Percentiles rank a stretch among this genome's conserved stretches.
Conservation (phyloP, 805 yeast genomes). For the Yueomyces sp. region DNA sequence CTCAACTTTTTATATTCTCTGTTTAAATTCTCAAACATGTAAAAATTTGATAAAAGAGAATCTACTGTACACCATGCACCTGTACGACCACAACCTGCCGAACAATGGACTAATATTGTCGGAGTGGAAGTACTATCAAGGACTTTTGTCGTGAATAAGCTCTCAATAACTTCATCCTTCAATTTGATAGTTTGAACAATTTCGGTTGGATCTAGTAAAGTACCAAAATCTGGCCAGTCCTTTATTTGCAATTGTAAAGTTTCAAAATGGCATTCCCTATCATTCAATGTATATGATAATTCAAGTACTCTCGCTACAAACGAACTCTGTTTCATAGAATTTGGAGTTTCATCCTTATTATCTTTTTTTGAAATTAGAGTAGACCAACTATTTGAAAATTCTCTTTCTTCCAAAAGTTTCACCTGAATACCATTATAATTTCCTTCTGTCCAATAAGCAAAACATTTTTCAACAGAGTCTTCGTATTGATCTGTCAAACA, state of each 20-base stretch:
- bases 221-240: constrained; percentile 78
- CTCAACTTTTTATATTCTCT: constrained; percentile 4
- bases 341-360: constrained; percentile 3
- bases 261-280: constrained; percentile 24
- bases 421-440: constrained; percentile 26
- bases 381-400: constrained; percentile 7
- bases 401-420: constrained; percentile 13
- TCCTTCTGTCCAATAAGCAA: constrained; percentile 66
- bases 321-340: background rate
- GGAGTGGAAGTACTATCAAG: constrained; percentile 20
- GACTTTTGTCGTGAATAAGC: constrained; percentile 6
- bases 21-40: constrained; percentile 11
- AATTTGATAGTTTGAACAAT: constrained; percentile 40
- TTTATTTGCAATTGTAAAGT: constrained; percentile 64
- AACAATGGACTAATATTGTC: constrained; percentile 73
- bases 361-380: constrained; percentile 13
- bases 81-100: constrained; percentile 95
- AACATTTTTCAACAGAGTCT: constrained; percentile 69
- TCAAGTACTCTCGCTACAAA: constrained; percentile 26
- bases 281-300: constrained; percentile 22
- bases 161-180: constrained; percentile 29
- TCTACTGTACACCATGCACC: constrained; percentile 78
- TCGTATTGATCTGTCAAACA: constrained; percentile 69
- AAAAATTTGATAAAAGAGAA: constrained; percentile 32
- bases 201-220: constrained; percentile 41